Evolutionary conservation across 352 stramenopile species (phyloP), one percentile per base, ranked within the genome.

Genomic region (Detonula confervacea): DNA sequence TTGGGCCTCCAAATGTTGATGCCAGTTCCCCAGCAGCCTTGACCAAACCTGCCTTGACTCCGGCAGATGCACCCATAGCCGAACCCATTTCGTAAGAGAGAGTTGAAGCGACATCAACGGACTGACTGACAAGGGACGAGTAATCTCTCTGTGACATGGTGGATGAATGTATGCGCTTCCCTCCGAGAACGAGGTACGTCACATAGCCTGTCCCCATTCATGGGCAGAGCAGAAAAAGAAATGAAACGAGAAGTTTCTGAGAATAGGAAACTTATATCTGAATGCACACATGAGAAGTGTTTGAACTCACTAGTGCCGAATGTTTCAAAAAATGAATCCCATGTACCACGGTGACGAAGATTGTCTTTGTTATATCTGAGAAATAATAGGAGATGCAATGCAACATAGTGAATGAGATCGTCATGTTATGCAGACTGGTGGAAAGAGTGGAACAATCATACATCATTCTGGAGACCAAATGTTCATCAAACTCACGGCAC

Each of bases 11-110:
- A 62, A 62, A 62, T 37, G 5, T 35, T 18, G 54, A 62, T 37
- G 54, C 54, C 18, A 62, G 24, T 33, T 7, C 20, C 4, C 16
- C 54, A 18, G 54, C 54, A 33, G 16, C n/a, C 33, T 62, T 62
- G 4, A 62, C 54, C n/a, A 62, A 24, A 14, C 54, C 54, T 16
- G 54, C 54, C 54, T 62, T 62, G 6, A 62, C 54, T 39, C 27
- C 16, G 6, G 6, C 6, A 9, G 54, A 62, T 20, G 54, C 8
- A 35, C 54, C 54, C 14, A 62, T 62, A 20, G 29, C 56, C 9
- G 39, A 9, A 16, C 39, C 16, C 39, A 47, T 47, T 47, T 47
- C 39, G 39, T n/a, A n/a, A n/a, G n/a, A n/a, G n/a, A n/a, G n/a
- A 8, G 57, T 67, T 11, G 27, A 33, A 6, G 14, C 14, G 30